Evolutionary conservation across 2,329 filamentous ascomycete genomes (phyloP).

Genomic region (Pseudodiploospora longispora): DNA sequence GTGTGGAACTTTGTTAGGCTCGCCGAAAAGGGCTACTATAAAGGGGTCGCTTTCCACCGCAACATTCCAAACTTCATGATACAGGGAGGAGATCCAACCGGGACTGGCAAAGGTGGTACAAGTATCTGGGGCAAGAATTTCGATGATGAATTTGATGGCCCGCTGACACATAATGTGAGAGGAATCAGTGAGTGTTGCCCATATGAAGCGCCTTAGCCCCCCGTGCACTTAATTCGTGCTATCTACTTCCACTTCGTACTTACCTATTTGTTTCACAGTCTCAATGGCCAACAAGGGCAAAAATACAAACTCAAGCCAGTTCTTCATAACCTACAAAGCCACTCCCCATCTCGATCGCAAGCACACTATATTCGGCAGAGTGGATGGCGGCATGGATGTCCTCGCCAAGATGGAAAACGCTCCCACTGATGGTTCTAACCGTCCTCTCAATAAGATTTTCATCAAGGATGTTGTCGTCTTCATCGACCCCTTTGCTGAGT

Average conservation of each 20-base stretch:
- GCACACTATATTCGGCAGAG: constrained; percentile 89
- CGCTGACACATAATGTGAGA: constrained; percentile 70
- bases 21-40: constrained; percentile 85
- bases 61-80: constrained; percentile 98
- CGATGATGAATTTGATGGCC: constrained; percentile 85
- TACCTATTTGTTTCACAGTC: constrained; percentile 16
- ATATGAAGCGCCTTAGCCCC: too few species aligned
- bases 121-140: constrained; percentile 95
- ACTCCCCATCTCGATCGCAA: constrained; percentile 85
- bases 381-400: constrained; percentile 68
- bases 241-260: not conserved
- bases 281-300: constrained; percentile 99
- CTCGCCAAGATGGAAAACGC: constrained; percentile 70
- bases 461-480: constrained; percentile 82
- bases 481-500: constrained; percentile 93
- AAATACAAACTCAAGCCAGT: constrained; percentile 93
- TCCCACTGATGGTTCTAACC: constrained; percentile 65
- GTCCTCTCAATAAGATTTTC: constrained; percentile 68
- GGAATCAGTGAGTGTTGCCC: constrained; percentile 47
- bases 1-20: constrained; percentile 96
- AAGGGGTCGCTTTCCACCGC: constrained; percentile 75
- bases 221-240: not conserved
- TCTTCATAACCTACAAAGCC: constrained; percentile 84
- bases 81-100: constrained; percentile 89
- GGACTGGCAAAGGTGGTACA: constrained; percentile 81